Conservation (phyloP, 805 yeast species). For the Cyberlindnera maclurae region DNA sequence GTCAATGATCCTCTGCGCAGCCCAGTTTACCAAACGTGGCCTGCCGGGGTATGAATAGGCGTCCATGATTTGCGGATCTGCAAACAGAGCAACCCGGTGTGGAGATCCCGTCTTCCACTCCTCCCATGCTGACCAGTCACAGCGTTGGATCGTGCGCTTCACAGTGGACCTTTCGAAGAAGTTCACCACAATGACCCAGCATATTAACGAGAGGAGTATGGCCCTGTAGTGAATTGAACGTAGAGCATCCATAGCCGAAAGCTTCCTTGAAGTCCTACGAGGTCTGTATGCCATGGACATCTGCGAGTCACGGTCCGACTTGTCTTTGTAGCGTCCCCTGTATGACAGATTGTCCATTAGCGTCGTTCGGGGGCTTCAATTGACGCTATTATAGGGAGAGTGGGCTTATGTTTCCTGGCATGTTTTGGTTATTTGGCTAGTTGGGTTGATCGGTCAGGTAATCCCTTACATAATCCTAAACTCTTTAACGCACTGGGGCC, state of each 20-base stretch:
- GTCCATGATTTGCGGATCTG: conserved; percentile 95
- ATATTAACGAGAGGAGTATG: conserved; percentile 12
- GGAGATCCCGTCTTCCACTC: conserved; percentile 38
- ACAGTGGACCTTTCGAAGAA: conserved; percentile 51
- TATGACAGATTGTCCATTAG: conserved; percentile 11
- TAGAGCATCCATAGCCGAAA: conserved; percentile 1
- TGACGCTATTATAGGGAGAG: not conserved
- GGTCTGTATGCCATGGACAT: conserved; percentile 11
- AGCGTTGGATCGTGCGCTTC: conserved; percentile 34
- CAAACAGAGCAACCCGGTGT: conserved; percentile 56
- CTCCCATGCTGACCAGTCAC: conserved; percentile 68
- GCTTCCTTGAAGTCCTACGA: conserved; percentile 3
- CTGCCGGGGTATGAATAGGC: conserved; percentile 78
- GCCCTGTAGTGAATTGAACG: conserved; percentile 8
- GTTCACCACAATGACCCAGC: conserved; percentile 41
- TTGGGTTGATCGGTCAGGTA: no score
- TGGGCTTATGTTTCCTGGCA: no score
- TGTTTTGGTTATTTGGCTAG: no score
- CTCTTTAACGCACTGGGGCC: no score
- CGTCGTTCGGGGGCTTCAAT: not conserved
- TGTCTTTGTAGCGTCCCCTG: conserved; percentile 12
- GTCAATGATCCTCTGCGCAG: conserved; percentile 64
- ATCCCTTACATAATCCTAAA: no score
- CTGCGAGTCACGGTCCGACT: not conserved
- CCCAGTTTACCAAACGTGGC: conserved; percentile 38